A percentile compares a stretch with the other conserved stretches of the same genome.
Conservation (phyloP, 1,284 basidiomycete species). For the Moesziomyces aphidis region DNA sequence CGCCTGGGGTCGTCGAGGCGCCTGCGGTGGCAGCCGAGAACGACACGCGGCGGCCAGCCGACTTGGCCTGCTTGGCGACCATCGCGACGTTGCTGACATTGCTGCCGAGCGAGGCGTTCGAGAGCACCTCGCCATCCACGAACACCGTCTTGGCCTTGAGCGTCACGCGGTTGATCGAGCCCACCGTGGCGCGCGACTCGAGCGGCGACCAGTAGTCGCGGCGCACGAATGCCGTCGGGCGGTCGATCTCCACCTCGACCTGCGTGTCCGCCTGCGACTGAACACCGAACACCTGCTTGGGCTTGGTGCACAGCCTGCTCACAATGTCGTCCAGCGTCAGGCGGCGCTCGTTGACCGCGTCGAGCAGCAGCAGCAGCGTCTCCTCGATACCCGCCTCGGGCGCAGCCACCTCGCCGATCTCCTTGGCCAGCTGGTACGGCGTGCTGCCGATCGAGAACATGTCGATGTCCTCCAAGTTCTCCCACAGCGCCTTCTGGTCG, state of each 20-base stretch:
- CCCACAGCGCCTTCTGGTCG: slow-evolving; percentile 89
- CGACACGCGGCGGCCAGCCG: slow-evolving; percentile 41
- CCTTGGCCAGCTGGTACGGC: slow-evolving; percentile 81
- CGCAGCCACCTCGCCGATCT: slow-evolving; percentile 77
- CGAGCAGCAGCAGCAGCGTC: slow-evolving; percentile 85
- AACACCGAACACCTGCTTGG: slow-evolving; percentile 89
- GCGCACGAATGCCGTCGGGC: slow-evolving; percentile 75
- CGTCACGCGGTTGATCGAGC: slow-evolving; percentile 89
- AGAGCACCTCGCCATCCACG: slow-evolving; percentile 83
- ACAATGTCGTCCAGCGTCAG: slow-evolving; percentile 87
- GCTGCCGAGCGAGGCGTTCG: slow-evolving; percentile 76
- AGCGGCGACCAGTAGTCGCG: slow-evolving; percentile 84
- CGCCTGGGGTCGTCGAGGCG: slow-evolving; percentile 15
- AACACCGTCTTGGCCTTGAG: slow-evolving; percentile 91
- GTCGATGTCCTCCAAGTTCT: slow-evolving; percentile 85
- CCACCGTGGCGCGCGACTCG: slow-evolving; percentile 76
- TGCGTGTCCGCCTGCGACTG: slow-evolving; percentile 79
- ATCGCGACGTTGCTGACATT: slow-evolving; percentile 80
- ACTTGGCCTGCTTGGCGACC: slow-evolving; percentile 38
- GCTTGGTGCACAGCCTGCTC: slow-evolving; percentile 86
- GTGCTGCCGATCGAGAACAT: slow-evolving; percentile 88
- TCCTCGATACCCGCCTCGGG: slow-evolving; percentile 87
- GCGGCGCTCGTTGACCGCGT: slow-evolving; percentile 83
- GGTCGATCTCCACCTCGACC: slow-evolving; percentile 92
- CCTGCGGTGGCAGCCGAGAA: slow-evolving; percentile 37